Evolutionary conservation across 495 filamentous ascomycete species (phyloP), one percentile per base, ranked within the genome.

Genomic region (Niebla homalea): DNA sequence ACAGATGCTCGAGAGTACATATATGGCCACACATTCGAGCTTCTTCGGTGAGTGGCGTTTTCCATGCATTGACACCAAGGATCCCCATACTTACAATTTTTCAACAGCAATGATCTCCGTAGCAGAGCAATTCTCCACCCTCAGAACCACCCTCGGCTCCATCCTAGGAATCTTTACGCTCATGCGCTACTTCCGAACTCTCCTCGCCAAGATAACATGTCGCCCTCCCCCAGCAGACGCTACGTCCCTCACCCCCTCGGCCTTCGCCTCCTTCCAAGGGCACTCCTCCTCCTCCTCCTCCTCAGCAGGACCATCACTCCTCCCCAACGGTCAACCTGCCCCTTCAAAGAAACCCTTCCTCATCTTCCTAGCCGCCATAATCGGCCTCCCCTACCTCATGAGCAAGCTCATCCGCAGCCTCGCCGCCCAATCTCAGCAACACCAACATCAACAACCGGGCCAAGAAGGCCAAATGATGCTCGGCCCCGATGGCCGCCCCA

Each of bases 1-100:
- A 16, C 93, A 99, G 73, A 97, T 99, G 93, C 75, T 99, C 11
- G 92, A 99, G 68, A 96, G 90, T 66, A 97, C 93, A 11, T 99
- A 94, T 59, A 97, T 99, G 93, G 92, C 93, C n/a, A 99, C 93
- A 3, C 93, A 97, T 70, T 93, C 86, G 44, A 90, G 84, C 45
- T 99, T 99, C 68, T 97, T 97, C 63, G 92, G 90, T 97, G 79
- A 63, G 84, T 73, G 23, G 29, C 29, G 20, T 48, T 20, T 18
- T 36, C 23, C 23, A 46, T 50, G 22, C 60, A 46, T 49, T 25
- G 37, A 43, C 29, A 22, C 15, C 22, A 23, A 22, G 23, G 21
- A 15, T 29, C 16, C 32, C 29, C 20, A 40, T 51, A 25, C 47
- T 54, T 14, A 53, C 32, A 3, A 12, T 22, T 14, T 38, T 45